Conservation (phyloP, 2,329 filamentous ascomycete genomes). For the Elsinoe batatas region DNA sequence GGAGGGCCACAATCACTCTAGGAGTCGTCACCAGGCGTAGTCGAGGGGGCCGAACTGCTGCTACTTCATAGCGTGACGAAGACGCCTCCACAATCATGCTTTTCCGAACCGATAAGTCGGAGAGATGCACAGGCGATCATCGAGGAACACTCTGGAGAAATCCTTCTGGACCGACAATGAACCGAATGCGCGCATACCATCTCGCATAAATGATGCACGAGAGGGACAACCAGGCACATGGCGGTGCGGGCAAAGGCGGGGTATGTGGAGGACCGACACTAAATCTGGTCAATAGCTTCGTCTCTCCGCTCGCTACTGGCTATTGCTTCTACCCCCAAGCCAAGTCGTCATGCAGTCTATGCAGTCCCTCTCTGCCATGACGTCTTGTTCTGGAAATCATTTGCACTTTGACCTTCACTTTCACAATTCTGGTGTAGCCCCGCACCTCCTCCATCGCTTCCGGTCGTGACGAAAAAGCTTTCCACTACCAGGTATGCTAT, state of each 20-base stretch:
- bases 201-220: background rate
- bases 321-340: background rate
- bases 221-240: background rate
- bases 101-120: background rate
- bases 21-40: too few relatives aligned
- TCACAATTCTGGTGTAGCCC: background rate
- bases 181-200: background rate
- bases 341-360: background rate
- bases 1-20: too few relatives aligned
- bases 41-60: too few relatives aligned
- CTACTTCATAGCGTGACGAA: background rate
- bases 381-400: background rate
- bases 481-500: background rate
- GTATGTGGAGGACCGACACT: slow-evolving; percentile 6
- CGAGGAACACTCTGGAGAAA: background rate
- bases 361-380: slow-evolving; percentile 1
- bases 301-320: background rate
- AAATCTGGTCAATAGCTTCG: slow-evolving; percentile 1
- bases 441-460: slow-evolving; percentile 1
- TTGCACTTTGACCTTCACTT: background rate
- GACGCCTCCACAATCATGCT: background rate
- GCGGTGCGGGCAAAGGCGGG: slow-evolving; percentile 1
- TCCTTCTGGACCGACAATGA: background rate
- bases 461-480: slow-evolving; percentile 1
- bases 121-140: background rate